Evolutionary conservation across 1,284 basidiomycete species (phyloP).

Genomic region (Cryptococcus deneoformans): DNA sequence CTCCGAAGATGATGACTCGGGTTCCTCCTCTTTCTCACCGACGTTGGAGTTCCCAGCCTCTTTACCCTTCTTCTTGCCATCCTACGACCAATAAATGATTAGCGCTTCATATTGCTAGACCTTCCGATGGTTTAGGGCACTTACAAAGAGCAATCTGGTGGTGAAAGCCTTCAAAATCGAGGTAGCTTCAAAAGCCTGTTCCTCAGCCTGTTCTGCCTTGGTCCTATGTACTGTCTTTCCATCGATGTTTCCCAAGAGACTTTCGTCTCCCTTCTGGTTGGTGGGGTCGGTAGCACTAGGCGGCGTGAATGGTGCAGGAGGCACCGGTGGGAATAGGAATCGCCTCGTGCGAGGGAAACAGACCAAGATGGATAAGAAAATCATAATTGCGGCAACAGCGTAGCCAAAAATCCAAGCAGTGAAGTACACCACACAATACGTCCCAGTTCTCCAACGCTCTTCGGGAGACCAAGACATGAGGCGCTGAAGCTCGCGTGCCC

Average conservation of each 20-base stretch:
- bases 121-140: slow-evolving; percentile 2
- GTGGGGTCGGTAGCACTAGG: slow-evolving; percentile 50
- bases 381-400: slow-evolving; percentile 48
- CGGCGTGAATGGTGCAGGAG: slow-evolving; percentile 45
- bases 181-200: slow-evolving; percentile 51
- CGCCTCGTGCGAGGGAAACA: slow-evolving; percentile 52
- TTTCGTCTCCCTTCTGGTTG: slow-evolving; percentile 50
- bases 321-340: slow-evolving; percentile 56
- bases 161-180: slow-evolving; percentile 47
- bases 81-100: slow-evolving; percentile 8
- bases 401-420: slow-evolving; percentile 52
- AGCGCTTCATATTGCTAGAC: too few species aligned
- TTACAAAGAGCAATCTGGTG: slow-evolving; percentile 39
- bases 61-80: slow-evolving; percentile 37
- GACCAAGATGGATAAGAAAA: slow-evolving; percentile 51
- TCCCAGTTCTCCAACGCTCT: slow-evolving; percentile 52
- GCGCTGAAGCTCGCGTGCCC: slow-evolving; percentile 54
- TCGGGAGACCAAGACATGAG: slow-evolving; percentile 55
- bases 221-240: slow-evolving; percentile 45
- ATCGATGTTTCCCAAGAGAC: slow-evolving; percentile 45
- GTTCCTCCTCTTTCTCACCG: slow-evolving; percentile 37
- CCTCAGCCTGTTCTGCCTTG: slow-evolving; percentile 50
- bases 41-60: slow-evolving; percentile 47
- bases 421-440: slow-evolving; percentile 53
- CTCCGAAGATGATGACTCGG: slow-evolving; percentile 23